Conservation (phyloP, 2,329 filamentous ascomycete species). For the Nemania sp. region DNA sequence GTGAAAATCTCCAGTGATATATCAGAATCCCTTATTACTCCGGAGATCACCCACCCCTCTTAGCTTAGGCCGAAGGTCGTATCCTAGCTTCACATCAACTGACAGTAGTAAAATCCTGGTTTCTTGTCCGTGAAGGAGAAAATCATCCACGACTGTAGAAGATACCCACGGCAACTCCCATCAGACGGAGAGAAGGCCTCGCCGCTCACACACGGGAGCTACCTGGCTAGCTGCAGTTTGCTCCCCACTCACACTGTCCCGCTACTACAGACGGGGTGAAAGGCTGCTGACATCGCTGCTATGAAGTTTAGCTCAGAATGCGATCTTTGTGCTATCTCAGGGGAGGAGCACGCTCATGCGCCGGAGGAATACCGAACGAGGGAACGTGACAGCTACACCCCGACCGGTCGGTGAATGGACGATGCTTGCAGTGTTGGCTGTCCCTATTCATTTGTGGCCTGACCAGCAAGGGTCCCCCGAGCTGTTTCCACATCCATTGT, state of each 20-base stretch:
- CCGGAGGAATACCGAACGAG: constrained; percentile 5
- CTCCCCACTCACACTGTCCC: neutral
- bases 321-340: neutral
- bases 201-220: neutral
- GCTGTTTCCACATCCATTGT: neutral
- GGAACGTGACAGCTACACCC: neutral
- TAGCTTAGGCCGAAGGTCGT: neutral
- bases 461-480: constrained; percentile 10
- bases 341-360: constrained; percentile 1
- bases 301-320: neutral
- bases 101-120: neutral
- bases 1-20: neutral
- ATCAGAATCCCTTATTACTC: neutral
- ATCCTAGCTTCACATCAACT: neutral
- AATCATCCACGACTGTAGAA: neutral
- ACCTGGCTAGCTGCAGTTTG: neutral
- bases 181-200: neutral
- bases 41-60: neutral
- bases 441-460: constrained; percentile 4
- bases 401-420: neutral
- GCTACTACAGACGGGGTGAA: neutral
- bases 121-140: no score
- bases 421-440: neutral
- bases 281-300: neutral
- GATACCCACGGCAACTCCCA: neutral